phyloP scores from a whole-genome alignment of 352 stramenopile genomes.

The Phytophthora cajani region DNA sequence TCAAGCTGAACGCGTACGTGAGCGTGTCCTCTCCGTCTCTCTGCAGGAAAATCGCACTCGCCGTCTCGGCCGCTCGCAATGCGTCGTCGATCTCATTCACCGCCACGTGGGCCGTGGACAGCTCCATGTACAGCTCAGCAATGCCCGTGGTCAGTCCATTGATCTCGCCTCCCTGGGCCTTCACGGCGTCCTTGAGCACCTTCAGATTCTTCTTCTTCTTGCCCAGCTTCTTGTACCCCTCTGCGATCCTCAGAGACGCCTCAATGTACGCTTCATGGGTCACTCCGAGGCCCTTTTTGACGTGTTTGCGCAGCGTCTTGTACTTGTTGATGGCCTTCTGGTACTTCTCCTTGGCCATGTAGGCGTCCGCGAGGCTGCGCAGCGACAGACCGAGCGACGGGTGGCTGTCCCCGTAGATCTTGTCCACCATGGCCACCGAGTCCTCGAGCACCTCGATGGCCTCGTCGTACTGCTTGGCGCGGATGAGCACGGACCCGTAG shows the following conservation, averaged over 20 bases:
- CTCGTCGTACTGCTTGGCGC: constrained; percentile 76
- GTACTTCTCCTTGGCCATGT: constrained; percentile 80
- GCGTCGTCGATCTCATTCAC: constrained; percentile 54
- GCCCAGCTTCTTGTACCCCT: constrained; percentile 73
- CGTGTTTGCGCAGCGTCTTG: constrained; percentile 74
- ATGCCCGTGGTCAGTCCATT: constrained; percentile 73
- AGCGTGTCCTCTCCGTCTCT: constrained; percentile 75
- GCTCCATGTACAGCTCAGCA: constrained; percentile 82
- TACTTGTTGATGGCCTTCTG: constrained; percentile 73
- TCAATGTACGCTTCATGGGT: constrained; percentile 83
- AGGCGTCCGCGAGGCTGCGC: constrained; percentile 80
- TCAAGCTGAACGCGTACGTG: constrained; percentile 81
- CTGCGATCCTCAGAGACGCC: constrained; percentile 66
- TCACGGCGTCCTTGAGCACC: constrained; percentile 61
- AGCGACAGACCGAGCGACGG: constrained; percentile 79
- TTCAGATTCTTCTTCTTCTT: constrained; percentile 62
- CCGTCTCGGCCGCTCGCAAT: constrained; percentile 41
- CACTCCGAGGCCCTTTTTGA: constrained; percentile 66
- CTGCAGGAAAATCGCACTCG: constrained; percentile 60
- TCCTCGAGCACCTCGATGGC: constrained; percentile 82
- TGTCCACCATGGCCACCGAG: constrained; percentile 71
- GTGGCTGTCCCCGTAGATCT: constrained; percentile 83
- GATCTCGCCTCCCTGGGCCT: constrained; percentile 60
- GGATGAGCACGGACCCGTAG: constrained; percentile 78
- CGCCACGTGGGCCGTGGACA: constrained; percentile 59